Conservation (phyloP, 768 basidiomycete species). For the Hericium alpestre region DNA sequence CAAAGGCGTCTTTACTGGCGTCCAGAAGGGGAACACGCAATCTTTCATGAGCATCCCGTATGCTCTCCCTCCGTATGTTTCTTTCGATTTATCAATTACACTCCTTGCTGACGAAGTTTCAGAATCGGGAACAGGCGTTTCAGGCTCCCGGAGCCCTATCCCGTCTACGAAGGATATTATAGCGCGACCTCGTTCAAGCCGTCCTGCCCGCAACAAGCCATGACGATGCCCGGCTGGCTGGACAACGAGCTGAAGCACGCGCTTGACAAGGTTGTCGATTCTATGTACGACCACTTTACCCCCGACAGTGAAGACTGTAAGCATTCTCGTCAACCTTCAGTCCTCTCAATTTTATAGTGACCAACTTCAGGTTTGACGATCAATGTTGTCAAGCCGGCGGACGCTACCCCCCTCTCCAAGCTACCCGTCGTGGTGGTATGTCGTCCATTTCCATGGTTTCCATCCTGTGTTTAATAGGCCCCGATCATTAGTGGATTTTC, state of each 20-base stretch:
- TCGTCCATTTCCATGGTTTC: not conserved
- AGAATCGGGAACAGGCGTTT: not conserved
- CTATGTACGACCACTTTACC: not conserved
- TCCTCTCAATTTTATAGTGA: not conserved
- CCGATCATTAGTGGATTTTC: constrained; percentile 13
- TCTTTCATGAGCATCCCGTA: not conserved
- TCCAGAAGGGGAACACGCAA: not conserved
- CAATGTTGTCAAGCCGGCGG: constrained; percentile 13
- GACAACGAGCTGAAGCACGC: not conserved
- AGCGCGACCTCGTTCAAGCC: not conserved
- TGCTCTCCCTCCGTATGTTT: not conserved
- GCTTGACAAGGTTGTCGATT: not conserved
- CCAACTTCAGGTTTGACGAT: constrained; percentile 15
- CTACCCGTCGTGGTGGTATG: constrained; percentile 17
- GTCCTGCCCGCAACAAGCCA: not conserved
- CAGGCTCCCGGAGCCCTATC: not conserved
- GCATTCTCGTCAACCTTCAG: not conserved
- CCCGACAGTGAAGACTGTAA: constrained; percentile 13
- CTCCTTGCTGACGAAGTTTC: not conserved
- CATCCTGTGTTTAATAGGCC: not conserved
- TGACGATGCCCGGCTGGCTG: not conserved
- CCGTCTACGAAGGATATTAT: not conserved
- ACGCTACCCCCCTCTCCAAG: not conserved
- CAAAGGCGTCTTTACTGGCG: not conserved
- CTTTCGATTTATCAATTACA: not conserved